Evolutionary conservation across 768 basidiomycete genomes (phyloP).

Genomic region (Antrodiella citrinella): DNA sequence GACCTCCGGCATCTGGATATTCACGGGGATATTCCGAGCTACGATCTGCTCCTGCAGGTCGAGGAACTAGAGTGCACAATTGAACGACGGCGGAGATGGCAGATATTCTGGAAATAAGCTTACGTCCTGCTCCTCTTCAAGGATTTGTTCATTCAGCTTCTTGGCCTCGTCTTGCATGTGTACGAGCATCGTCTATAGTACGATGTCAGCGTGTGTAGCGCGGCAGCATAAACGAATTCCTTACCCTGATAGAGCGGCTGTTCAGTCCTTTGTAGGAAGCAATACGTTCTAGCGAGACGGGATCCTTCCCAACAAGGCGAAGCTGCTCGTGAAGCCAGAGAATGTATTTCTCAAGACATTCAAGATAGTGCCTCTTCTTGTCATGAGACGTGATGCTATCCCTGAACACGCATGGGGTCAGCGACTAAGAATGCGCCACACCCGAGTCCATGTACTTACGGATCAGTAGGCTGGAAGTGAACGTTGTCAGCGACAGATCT

Average conservation of each 20-base stretch:
- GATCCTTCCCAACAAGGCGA: conserved; percentile 37
- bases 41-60: background rate
- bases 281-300: conserved; percentile 42
- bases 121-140: conserved; percentile 51
- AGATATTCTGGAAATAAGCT: conserved; percentile 1
- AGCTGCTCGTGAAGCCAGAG: conserved; percentile 58
- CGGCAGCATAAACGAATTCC: conserved; percentile 9
- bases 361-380: conserved; percentile 67
- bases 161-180: conserved; percentile 56
- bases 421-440: background rate
- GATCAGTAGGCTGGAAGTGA: conserved; percentile 53
- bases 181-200: conserved; percentile 53
- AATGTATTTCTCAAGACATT: conserved; percentile 67
- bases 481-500: conserved; percentile 48
- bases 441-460: conserved; percentile 31
- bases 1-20: background rate
- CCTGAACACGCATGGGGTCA: conserved; percentile 23
- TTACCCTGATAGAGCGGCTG: conserved; percentile 57
- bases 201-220: background rate
- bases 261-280: conserved; percentile 45
- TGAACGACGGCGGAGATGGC: background rate
- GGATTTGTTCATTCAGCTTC: conserved; percentile 40
- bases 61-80: background rate
- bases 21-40: background rate
- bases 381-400: conserved; percentile 75